Conservation (phyloP, 805 yeast genomes). For the Metschnikowia dekortorum region DNA sequence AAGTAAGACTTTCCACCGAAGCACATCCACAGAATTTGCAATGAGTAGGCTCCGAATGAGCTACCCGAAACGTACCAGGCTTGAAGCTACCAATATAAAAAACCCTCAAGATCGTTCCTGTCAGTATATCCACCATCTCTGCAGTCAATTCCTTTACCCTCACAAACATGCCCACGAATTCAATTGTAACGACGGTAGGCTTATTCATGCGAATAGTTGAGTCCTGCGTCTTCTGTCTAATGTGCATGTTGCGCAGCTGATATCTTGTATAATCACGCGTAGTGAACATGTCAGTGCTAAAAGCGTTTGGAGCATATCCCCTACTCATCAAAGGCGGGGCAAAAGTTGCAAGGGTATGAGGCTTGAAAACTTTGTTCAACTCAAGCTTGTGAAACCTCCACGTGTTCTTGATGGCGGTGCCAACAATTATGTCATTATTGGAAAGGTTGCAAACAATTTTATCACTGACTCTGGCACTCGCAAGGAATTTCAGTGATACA, state of each 20-base stretch:
- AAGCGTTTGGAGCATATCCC: not conserved
- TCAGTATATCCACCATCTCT: conserved; percentile 71
- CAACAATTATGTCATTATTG: conserved; percentile 52
- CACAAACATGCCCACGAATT: conserved; percentile 72
- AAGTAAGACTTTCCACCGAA: conserved; percentile 65
- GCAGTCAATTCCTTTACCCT: conserved; percentile 53
- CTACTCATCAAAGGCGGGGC: conserved; percentile 18
- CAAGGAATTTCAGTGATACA: conserved; percentile 50
- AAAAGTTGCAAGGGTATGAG: conserved; percentile 8
- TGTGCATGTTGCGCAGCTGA: not conserved
- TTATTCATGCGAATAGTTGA: conserved; percentile 20
- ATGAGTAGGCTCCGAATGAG: conserved; percentile 83
- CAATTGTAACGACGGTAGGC: conserved; percentile 48
- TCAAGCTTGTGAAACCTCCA: conserved; percentile 57
- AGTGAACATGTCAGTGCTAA: not conserved
- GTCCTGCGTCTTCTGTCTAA: not conserved
- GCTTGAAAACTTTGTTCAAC: conserved; percentile 4
- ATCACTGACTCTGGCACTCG: conserved; percentile 73
- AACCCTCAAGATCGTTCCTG: conserved; percentile 64
- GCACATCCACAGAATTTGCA: conserved; percentile 91
- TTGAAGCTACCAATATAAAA: conserved; percentile 61
- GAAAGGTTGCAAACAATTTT: conserved; percentile 54
- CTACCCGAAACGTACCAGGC: conserved; percentile 56
- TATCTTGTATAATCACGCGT: not conserved
- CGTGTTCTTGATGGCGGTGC: conserved; percentile 58